Evolutionary conservation across 2,329 filamentous ascomycete species (phyloP).

Genomic region (Ceratocystis huliohia): DNA sequence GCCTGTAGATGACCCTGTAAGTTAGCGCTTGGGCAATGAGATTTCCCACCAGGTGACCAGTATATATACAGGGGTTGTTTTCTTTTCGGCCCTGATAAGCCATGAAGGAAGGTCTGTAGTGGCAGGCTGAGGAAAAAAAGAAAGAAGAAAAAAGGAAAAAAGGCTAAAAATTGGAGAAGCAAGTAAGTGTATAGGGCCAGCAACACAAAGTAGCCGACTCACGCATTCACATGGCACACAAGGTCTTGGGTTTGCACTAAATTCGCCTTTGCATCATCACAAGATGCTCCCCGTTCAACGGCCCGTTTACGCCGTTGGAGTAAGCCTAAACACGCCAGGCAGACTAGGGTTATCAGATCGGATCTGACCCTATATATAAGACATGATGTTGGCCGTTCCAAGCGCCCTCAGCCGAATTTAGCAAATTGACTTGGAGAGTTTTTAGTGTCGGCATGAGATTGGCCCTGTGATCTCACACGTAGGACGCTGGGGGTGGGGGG

Average conservation of each 20-base stretch:
- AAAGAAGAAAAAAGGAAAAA: neutral
- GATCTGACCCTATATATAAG: neutral
- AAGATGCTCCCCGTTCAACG: neutral
- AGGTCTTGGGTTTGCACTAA: no score
- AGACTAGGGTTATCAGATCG: neutral
- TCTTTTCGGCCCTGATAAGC: constrained; percentile 1
- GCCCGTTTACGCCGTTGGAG: neutral
- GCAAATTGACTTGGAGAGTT: neutral
- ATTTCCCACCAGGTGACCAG: constrained; percentile 12
- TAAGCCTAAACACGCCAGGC: neutral
- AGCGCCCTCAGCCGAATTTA: neutral
- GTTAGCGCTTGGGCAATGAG: constrained; percentile 5
- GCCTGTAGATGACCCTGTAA: neutral
- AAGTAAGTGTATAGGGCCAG: neutral
- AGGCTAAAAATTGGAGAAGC: neutral
- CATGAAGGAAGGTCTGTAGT: neutral
- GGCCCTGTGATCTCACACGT: no score
- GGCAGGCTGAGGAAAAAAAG: neutral
- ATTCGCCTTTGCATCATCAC: neutral
- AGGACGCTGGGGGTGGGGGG: no score
- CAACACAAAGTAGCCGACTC: neutral
- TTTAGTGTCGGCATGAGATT: neutral
- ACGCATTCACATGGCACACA: no score
- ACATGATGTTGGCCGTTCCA: neutral
- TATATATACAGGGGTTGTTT: neutral